Percentiles rank a stretch among this genome's conserved stretches.
Evolutionary conservation across 78 protist species (phyloP).

Genomic region (Cavenderia fasciculata): DNA sequence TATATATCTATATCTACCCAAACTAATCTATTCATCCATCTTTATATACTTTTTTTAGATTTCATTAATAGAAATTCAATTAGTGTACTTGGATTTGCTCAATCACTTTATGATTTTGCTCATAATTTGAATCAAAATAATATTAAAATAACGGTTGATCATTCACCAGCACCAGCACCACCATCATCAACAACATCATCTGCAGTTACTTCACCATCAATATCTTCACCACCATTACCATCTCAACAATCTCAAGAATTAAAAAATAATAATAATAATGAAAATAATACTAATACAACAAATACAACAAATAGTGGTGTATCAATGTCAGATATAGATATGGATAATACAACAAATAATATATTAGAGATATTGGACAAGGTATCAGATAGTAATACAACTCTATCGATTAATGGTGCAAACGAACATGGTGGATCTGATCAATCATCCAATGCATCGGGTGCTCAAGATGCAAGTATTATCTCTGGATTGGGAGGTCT

Average conservation of each 20-base stretch:
- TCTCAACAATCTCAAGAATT: not conserved
- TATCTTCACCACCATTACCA: too few species aligned
- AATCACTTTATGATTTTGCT: not conserved
- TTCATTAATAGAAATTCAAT: constrained; percentile 7
- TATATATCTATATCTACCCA: too few species aligned
- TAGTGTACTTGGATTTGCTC: not conserved
- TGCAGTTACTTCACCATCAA: constrained; percentile 6
- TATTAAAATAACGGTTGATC: not conserved
- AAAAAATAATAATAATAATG: not conserved
- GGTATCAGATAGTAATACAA: too few species aligned
- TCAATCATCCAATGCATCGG: too few species aligned
- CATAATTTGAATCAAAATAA: not conserved
- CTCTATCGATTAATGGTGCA: too few species aligned
- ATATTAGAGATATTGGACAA: too few species aligned
- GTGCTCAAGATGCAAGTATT: too few species aligned
- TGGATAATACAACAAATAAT: too few species aligned
- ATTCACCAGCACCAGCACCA: not conserved
- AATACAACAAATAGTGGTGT: not conserved
- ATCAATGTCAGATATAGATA: too few species aligned
- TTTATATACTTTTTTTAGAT: not conserved
- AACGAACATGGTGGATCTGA: too few species aligned
- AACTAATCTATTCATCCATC: not conserved
- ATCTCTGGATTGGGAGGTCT: too few species aligned
- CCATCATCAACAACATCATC: not conserved
- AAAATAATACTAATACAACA: not conserved